Percentiles rank a stretch among this genome's conserved stretches.
Evolutionary conservation across 2,329 filamentous ascomycete species (phyloP).

Genomic region (Verticillium dahliae): DNA sequence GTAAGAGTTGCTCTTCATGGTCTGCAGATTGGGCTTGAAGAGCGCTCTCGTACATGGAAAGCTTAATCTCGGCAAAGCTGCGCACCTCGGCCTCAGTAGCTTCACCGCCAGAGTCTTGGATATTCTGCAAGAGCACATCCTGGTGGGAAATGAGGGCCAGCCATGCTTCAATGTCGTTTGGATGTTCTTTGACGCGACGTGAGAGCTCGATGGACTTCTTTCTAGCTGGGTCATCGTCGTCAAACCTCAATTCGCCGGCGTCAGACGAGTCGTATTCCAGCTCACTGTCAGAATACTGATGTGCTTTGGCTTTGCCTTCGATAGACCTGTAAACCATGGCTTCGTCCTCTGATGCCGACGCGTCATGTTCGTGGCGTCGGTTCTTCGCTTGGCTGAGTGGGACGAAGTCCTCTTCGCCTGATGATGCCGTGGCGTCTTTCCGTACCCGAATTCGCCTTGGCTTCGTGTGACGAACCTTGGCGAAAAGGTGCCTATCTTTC

Average conservation of each 20-base stretch:
- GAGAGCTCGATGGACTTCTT: conserved; percentile 56
- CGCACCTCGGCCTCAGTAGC: conserved; percentile 54
- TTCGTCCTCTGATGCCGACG: conserved; percentile 36
- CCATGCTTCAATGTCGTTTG: conserved; percentile 67
- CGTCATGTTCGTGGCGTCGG: conserved; percentile 28
- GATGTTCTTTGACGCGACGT: conserved; percentile 56
- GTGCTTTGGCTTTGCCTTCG: conserved; percentile 51
- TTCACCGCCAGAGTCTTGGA: conserved; percentile 34
- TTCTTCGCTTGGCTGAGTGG: conserved; percentile 22
- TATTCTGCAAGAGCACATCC: conserved; percentile 53
- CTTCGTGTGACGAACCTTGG: conserved; percentile 29
- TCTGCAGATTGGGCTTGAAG: conserved; percentile 44
- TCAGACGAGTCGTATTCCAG: conserved; percentile 39
- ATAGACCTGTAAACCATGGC: conserved; percentile 59
- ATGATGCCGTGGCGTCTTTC: conserved; percentile 14
- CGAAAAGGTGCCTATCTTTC: conserved; percentile 41
- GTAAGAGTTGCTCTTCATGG: conserved; percentile 53
- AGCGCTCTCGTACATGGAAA: conserved; percentile 75
- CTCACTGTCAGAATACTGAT: conserved; percentile 40
- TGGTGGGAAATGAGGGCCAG: conserved; percentile 74
- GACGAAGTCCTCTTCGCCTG: conserved; percentile 39
- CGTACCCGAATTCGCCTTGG: conserved; percentile 31
- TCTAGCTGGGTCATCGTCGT: conserved; percentile 37
- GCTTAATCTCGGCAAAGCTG: conserved; percentile 70
- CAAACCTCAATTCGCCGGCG: conserved; percentile 23